These are phyloP conservation scores for Perkinsus olseni DNA, from an alignment of 169 alveolate genomes.

Conservation along the genomic window DNA sequence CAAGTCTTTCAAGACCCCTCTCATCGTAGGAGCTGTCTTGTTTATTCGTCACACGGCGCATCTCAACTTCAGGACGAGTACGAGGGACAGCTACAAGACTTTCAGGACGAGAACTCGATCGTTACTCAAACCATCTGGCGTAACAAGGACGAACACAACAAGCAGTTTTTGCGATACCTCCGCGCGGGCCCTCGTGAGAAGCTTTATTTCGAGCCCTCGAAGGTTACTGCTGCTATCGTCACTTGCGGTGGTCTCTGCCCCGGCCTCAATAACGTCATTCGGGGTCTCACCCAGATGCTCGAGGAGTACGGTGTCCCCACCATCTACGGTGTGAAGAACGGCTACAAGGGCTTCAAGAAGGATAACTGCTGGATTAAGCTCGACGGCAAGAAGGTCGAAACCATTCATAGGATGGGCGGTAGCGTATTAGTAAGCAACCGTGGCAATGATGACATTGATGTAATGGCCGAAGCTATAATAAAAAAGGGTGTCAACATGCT, in stretches of 20 bases:
- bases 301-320: constrained; percentile 59
- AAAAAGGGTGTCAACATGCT: constrained; percentile 51
- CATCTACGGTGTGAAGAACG: constrained; percentile 62
- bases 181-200: constrained; percentile 67
- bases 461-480: neutral
- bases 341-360: constrained; percentile 57
- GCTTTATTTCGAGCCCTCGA: constrained; percentile 49
- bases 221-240: constrained; percentile 70
- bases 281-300: constrained; percentile 49
- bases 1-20: neutral
- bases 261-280: constrained; percentile 63
- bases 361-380: neutral
- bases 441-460: neutral
- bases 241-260: constrained; percentile 82
- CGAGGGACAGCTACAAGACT: neutral
- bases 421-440: neutral
- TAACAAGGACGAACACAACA: neutral
- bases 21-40: neutral
- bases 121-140: constrained; percentile 1
- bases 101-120: neutral
- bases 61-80: neutral
- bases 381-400: neutral
- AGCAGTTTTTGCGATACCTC: neutral
- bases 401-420: neutral
- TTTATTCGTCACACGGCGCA: neutral